phyloP scores from a whole-genome alignment of 345 rosid species.

The Melaleuca alternifolia region DNA sequence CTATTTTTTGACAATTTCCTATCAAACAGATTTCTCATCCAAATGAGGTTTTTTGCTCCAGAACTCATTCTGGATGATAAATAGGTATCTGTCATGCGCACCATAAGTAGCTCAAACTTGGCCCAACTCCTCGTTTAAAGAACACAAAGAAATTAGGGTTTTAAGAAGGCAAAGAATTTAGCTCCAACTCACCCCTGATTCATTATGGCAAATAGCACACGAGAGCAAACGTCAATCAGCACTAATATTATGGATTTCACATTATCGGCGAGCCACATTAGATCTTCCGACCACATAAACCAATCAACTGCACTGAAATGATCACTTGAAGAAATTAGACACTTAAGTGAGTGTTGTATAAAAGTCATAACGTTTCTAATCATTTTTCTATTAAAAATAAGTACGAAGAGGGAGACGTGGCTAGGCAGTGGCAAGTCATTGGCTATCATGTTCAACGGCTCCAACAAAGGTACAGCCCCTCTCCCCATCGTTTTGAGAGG shows the following conservation, averaged over 20 bases:
- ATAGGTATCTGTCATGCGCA: no score
- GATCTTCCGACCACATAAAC: background rate
- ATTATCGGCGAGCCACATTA: background rate
- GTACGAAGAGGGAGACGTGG: background rate
- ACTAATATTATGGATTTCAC: background rate
- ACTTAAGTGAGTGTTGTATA: rapidly evolving
- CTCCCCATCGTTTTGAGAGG: background rate
- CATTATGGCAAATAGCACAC: background rate
- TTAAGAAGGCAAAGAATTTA: background rate
- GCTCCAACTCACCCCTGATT: background rate
- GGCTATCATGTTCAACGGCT: background rate
- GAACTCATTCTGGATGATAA: no score
- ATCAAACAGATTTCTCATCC: no score
- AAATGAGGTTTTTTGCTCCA: no score
- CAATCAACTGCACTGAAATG: rapidly evolving
- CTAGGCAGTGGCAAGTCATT: background rate
- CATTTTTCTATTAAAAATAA: background rate
- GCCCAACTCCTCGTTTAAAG: background rate
- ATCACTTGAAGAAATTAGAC: background rate
- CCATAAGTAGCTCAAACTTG: no score
- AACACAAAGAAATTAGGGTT: background rate
- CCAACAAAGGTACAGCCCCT: background rate
- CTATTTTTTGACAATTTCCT: no score
- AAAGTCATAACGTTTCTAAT: background rate
- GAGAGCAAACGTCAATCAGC: background rate